Conservation (phyloP, 164 flowering plant genomes). For the Aristolochia contorta region DNA sequence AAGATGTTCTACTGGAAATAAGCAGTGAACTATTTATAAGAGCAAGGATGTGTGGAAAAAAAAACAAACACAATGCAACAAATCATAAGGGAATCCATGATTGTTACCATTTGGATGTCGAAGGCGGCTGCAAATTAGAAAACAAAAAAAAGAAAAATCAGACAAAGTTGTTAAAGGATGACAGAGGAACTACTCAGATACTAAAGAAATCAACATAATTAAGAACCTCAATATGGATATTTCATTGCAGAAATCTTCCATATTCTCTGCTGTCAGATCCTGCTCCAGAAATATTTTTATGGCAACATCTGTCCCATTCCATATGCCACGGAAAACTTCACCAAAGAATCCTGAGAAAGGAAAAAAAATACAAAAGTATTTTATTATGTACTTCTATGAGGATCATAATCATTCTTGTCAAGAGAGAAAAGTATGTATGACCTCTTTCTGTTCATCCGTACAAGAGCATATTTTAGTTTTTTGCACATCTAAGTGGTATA, state of each 20-base stretch:
- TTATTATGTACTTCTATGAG: too few species aligned
- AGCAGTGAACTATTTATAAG: not conserved
- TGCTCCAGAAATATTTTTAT: conserved; percentile 92
- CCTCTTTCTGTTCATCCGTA: too few species aligned
- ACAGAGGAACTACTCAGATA: not conserved
- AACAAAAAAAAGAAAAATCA: conserved; percentile 5
- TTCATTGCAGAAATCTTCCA: conserved; percentile 99
- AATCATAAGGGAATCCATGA: not conserved
- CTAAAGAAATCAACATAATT: not conserved
- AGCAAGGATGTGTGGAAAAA: not conserved
- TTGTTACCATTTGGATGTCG: conserved; percentile 93
- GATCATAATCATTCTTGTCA: too few species aligned
- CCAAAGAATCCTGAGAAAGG: conserved; percentile 70
- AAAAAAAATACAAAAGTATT: not conserved
- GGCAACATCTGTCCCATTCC: conserved; percentile 99
- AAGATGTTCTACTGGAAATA: not conserved
- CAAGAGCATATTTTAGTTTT: too few species aligned
- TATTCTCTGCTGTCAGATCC: conserved; percentile 89
- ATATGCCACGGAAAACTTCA: conserved; percentile 92
- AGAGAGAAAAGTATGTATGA: too few species aligned
- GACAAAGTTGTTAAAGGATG: conserved; percentile 15
- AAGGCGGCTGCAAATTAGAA: conserved; percentile 58
- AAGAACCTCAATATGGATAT: conserved; percentile 75
- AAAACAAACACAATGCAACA: not conserved
- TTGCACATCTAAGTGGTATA: too few species aligned